Conservation (phyloP, 768 basidiomycete species). For the Sporobolomyces phaffii region DNA sequence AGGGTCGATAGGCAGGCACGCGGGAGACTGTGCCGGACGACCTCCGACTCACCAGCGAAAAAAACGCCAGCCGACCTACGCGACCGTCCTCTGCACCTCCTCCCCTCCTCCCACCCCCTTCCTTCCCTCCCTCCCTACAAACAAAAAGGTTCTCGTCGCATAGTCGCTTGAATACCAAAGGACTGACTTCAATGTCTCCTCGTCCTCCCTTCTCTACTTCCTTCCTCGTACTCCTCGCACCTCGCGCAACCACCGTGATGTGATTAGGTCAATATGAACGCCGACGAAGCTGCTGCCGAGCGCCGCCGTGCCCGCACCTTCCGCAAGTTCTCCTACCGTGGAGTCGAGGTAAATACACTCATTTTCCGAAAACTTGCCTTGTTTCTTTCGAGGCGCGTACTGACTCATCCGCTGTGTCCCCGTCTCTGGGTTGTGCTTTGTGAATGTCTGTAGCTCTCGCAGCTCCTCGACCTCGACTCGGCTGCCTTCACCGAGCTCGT, state of each 20-base stretch:
- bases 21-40: too few species aligned
- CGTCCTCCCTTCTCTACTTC: neutral
- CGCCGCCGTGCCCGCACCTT: constrained; percentile 85
- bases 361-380: neutral
- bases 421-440: too few species aligned
- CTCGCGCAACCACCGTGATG: constrained; percentile 2
- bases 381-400: too few species aligned
- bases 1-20: too few species aligned
- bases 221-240: neutral
- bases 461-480: constrained; percentile 90
- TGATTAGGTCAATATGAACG: constrained; percentile 64
- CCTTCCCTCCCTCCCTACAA: neutral
- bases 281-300: constrained; percentile 91
- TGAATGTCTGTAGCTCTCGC: too few species aligned
- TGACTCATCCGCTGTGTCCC: too few species aligned
- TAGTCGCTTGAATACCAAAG: constrained; percentile 21
- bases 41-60: neutral
- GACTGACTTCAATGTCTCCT: constrained; percentile 1
- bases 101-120: neutral
- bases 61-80: too few species aligned
- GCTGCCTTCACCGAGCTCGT: constrained; percentile 76
- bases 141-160: constrained; percentile 13
- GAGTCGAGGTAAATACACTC: constrained; percentile 57
- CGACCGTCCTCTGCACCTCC: too few species aligned
- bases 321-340: constrained; percentile 98